Evolutionary conservation across 139 green algal genomes (phyloP).

Genomic region (Micractinium sp.): DNA sequence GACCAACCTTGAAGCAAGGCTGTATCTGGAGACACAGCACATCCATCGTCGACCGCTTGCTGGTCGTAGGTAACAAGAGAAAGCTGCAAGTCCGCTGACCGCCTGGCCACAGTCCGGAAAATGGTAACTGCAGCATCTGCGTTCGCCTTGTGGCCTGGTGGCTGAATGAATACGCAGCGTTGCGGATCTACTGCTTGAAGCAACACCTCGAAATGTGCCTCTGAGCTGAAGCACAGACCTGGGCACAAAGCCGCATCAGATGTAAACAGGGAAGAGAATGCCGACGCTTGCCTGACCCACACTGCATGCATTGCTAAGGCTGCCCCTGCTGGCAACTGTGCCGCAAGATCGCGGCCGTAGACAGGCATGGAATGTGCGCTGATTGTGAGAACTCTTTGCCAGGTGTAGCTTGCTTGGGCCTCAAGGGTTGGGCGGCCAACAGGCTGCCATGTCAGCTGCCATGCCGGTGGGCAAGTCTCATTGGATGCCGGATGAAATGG

Average conservation of each 20-base stretch:
- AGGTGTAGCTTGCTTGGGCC: too few relatives aligned
- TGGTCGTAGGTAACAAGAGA: background rate
- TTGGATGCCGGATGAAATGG: too few relatives aligned
- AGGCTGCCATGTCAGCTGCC: background rate
- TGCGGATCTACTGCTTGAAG: background rate
- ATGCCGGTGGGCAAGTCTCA: background rate
- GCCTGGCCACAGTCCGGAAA: background rate
- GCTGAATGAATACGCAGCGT: background rate
- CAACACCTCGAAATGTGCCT: background rate
- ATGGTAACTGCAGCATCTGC: background rate
- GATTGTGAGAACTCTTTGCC: too few relatives aligned
- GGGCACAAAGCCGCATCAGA: background rate
- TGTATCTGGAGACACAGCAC: background rate
- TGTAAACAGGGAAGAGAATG: too few relatives aligned
- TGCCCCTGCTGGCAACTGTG: background rate
- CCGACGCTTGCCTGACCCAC: too few relatives aligned
- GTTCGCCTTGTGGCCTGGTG: background rate
- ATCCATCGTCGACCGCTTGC: background rate
- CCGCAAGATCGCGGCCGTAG: too few relatives aligned
- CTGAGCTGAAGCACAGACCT: background rate
- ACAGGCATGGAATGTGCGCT: background rate
- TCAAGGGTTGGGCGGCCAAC: background rate
- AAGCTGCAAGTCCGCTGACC: background rate
- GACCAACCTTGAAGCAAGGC: conserved; percentile 5
- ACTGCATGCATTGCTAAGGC: too few relatives aligned